Evolutionary conservation across 371 early-diverging fungal species (phyloP).

Genomic region (Mucor sp.): DNA sequence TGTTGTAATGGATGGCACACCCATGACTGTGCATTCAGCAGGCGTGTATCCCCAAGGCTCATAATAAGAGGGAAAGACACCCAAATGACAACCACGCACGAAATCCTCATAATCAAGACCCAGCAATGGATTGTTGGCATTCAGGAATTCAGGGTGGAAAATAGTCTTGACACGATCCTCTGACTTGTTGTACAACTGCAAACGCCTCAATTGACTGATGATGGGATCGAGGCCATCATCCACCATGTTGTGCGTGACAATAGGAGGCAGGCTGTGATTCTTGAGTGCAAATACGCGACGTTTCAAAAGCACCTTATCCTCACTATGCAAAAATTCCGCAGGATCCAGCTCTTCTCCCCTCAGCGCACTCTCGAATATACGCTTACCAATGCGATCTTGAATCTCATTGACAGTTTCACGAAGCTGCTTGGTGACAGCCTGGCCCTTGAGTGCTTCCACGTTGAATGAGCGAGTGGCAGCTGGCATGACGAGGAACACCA

Average conservation of each 20-base stretch:
- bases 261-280: constrained; percentile 85
- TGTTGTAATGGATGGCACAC: constrained; percentile 96
- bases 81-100: constrained; percentile 95
- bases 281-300: constrained; percentile 91
- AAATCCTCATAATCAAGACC: constrained; percentile 97
- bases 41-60: constrained; percentile 98
- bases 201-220: constrained; percentile 76
- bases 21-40: constrained; percentile 99
- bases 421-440: constrained; percentile 96
- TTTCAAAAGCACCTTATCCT: constrained; percentile 89
- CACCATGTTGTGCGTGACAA: constrained; percentile 96
- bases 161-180: constrained; percentile 94
- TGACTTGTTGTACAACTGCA: constrained; percentile 86
- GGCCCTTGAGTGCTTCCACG: constrained; percentile 96
- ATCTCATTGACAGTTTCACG: constrained; percentile 90
- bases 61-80: constrained; percentile 96
- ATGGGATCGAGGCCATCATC: constrained; percentile 89
- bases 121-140: constrained; percentile 91
- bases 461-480: constrained; percentile 89
- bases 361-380: constrained; percentile 84
- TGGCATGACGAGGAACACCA: constrained; percentile 94
- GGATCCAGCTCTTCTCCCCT: constrained; percentile 57
- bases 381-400: constrained; percentile 83
- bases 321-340: constrained; percentile 71
- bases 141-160: constrained; percentile 98